phyloP scores from a whole-genome alignment of 768 basidiomycete genomes.

The Lactarius hengduanensis region DNA sequence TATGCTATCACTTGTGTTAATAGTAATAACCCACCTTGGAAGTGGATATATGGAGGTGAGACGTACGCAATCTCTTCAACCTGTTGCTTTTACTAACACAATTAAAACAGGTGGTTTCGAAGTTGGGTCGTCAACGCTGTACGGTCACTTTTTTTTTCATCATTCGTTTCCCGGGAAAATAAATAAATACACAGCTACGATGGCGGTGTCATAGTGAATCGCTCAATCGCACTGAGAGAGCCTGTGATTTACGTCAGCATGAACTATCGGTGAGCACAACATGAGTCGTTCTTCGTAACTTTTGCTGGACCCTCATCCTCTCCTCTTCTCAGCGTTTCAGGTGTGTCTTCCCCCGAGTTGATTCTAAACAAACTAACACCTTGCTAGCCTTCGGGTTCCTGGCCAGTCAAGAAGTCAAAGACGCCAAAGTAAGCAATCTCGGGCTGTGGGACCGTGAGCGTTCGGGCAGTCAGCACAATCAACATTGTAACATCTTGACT shows the following conservation, averaged over 20 bases:
- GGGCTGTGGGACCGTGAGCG: constrained; percentile 63
- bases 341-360: background rate
- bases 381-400: constrained; percentile 49
- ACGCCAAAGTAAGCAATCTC: constrained; percentile 55
- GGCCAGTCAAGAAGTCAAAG: constrained; percentile 49
- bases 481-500: background rate
- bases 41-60: constrained; percentile 32
- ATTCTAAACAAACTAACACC: background rate
- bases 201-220: constrained; percentile 26
- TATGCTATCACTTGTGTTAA: background rate
- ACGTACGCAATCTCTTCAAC: background rate
- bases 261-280: constrained; percentile 31
- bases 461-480: background rate
- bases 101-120: constrained; percentile 8
- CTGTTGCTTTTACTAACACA: background rate
- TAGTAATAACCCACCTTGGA: background rate
- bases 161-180: background rate
- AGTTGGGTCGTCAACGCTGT: background rate
- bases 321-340: constrained; percentile 12
- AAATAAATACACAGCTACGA: constrained; percentile 1
- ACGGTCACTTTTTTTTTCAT: background rate
- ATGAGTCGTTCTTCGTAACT: background rate
- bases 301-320: background rate
- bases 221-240: constrained; percentile 29
- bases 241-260: constrained; percentile 33